These are phyloP conservation scores for Ganoderma sinense DNA, from an alignment of 1,284 basidiomycete genomes.

Conservation along the genomic window DNA sequence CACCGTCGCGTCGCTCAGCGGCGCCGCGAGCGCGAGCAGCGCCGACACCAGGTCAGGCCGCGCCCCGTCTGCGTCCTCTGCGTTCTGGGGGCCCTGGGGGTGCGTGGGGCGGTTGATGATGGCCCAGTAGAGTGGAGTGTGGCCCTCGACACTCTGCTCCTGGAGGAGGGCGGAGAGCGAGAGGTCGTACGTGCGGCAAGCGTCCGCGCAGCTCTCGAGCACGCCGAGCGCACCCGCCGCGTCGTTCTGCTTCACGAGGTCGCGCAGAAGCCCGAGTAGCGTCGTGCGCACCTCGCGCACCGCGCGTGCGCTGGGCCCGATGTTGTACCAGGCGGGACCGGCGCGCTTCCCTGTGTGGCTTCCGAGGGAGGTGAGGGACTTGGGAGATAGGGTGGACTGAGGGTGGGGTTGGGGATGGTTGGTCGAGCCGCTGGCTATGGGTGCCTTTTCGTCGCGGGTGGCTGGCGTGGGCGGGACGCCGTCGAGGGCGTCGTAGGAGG, in stretches of 20 bases:
- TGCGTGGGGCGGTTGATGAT: constrained; percentile 53
- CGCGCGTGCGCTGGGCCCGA: constrained; percentile 28
- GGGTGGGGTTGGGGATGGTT: background rate
- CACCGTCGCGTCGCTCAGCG: constrained; percentile 55
- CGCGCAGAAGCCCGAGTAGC: constrained; percentile 37
- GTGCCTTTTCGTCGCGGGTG: constrained; percentile 25
- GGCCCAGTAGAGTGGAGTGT: constrained; percentile 74
- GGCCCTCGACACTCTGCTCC: constrained; percentile 67
- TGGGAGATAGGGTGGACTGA: background rate
- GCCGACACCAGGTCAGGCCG: constrained; percentile 55
- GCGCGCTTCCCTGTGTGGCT: constrained; percentile 17
- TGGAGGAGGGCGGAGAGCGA: constrained; percentile 60
- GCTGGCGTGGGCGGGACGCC: constrained; percentile 12
- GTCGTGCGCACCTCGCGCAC: constrained; percentile 37
- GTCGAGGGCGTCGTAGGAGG: constrained; percentile 40
- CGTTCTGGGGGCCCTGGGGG: background rate
- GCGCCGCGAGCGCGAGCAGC: constrained; percentile 61
- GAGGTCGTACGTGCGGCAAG: constrained; percentile 49
- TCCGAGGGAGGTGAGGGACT: constrained; percentile 8
- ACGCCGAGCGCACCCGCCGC: constrained; percentile 38
- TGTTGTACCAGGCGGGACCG: constrained; percentile 31
- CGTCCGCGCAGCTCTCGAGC: constrained; percentile 54
- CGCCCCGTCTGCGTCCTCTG: constrained; percentile 34
- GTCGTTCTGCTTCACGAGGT: constrained; percentile 40
- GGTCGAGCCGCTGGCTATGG: constrained; percentile 8